Base-by-base conservation (phyloP, 371 early-diverging fungal species). In the Lichtheimia hyalospora region DNA sequence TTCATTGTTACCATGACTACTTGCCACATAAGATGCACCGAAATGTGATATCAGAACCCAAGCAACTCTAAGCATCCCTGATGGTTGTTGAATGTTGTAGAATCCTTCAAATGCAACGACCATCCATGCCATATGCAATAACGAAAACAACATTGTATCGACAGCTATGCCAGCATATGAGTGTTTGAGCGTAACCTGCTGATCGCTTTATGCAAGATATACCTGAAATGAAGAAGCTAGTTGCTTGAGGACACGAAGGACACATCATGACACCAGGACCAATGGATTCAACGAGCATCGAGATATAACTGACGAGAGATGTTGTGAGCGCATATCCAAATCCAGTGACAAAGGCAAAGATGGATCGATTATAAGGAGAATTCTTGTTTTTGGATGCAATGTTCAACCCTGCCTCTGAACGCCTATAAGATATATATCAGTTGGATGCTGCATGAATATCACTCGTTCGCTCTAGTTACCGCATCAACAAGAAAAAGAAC, bases 41-140 rank as follows among this genome's bases (percentile, higher is more conserved):
- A 79, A 81, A 67, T 87, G 88, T 1, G 79, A 75, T 8, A 70
- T 13, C 27, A 84, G 39, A 5, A 85, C 84, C 84, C 84, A 85
- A 3, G 57, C 21, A 44, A 82, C 57, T 21, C 73, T 60, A 0
- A 66, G 28, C 24, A 57, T 67, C 1, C 82, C 78, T 15, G 51
- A 16, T 16, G 50, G 61, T 28, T 54, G 53, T 2, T 71, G 69
- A 7, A 73, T 57, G 23, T 59, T 67, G 14, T 67, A 62, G 64
- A 81, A 85, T 23, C 89, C 88, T 51, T 89, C 86, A 69, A 89
- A 90, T 3, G 85, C 81, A 46, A 89, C 66, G 72, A 89, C 80
- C 82, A 86, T 89, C 90, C 90, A 91, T 1, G 69, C 71, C 28
- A 85, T 83, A 61, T 91, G 87, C 52, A 89, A 75, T 18, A 90